Percentiles rank a stretch among this genome's conserved stretches.
Conservation (phyloP, 805 yeast species). For the Hemisphaericaspora nanyangensis region DNA sequence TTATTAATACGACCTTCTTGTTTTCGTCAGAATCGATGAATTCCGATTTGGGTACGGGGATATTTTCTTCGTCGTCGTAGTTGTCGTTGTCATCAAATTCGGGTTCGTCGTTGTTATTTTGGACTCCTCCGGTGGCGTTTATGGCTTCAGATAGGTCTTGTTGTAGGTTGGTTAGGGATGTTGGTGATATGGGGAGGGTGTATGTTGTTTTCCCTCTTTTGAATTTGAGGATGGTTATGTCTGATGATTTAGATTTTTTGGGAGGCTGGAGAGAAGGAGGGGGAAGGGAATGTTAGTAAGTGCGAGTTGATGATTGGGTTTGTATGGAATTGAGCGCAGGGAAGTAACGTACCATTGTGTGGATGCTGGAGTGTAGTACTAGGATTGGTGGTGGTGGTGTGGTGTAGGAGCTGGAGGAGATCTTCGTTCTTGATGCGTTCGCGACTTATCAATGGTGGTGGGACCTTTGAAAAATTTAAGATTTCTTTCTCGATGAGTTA, state of each 20-base stretch:
- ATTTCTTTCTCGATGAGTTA: too few relatives aligned
- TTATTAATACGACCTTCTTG: constrained; percentile 9
- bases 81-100: constrained; percentile 19
- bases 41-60: constrained; percentile 12
- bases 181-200: constrained; percentile 20
- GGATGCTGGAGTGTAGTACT: neutral
- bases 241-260: constrained; percentile 10
- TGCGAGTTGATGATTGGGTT: too few relatives aligned
- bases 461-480: too few relatives aligned
- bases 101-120: constrained; percentile 17
- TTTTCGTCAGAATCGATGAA: constrained; percentile 5
- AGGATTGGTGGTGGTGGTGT: too few relatives aligned
- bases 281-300: neutral
- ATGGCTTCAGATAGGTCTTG: constrained; percentile 33
- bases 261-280: constrained; percentile 24
- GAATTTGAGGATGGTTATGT: constrained; percentile 30
- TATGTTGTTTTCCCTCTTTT: constrained; percentile 31
- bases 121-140: constrained; percentile 47
- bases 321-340: too few relatives aligned
- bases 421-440: too few relatives aligned
- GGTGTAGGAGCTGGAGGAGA: too few relatives aligned
- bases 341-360: constrained; percentile 10
- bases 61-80: constrained; percentile 29
- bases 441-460: too few relatives aligned
- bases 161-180: constrained; percentile 17